Conservation (phyloP, 768 basidiomycete species). For the Panellus pusillus region DNA sequence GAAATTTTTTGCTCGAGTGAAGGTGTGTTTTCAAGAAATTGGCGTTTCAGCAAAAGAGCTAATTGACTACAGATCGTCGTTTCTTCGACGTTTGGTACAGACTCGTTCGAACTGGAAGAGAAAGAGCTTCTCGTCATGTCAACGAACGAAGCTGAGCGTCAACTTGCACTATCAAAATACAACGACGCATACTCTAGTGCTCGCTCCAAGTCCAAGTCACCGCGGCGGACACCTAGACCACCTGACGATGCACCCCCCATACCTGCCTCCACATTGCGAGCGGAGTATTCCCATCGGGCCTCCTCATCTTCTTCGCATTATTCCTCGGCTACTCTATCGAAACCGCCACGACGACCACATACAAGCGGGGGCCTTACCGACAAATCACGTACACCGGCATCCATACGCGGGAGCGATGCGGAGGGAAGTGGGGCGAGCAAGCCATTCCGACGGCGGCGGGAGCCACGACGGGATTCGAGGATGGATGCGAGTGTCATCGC, state of each 20-base stretch:
- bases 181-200: constrained; percentile 38
- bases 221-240: constrained; percentile 43
- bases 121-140: constrained; percentile 66
- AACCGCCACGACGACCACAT: constrained; percentile 57
- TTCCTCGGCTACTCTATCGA: constrained; percentile 26
- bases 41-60: constrained; percentile 14
- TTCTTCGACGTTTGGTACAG: constrained; percentile 58
- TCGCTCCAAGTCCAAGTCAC: constrained; percentile 59
- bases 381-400: constrained; percentile 34
- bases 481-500: not conserved
- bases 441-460: constrained; percentile 10
- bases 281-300: constrained; percentile 17
- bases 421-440: constrained; percentile 4
- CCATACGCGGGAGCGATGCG: constrained; percentile 11
- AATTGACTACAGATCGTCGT: constrained; percentile 40
- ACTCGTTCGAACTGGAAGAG: constrained; percentile 69
- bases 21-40: constrained; percentile 41
- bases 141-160: constrained; percentile 69
- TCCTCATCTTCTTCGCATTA: constrained; percentile 27
- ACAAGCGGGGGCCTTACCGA: constrained; percentile 76
- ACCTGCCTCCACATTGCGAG: constrained; percentile 41
- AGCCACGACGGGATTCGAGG: constrained; percentile 1
- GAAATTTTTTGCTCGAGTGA: constrained; percentile 69
- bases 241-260: constrained; percentile 32
- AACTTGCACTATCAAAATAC: constrained; percentile 61